These are phyloP conservation scores for Colletotrichum eremochloae DNA, from an alignment of 2,329 filamentous ascomycete genomes.

Conservation along the genomic window DNA sequence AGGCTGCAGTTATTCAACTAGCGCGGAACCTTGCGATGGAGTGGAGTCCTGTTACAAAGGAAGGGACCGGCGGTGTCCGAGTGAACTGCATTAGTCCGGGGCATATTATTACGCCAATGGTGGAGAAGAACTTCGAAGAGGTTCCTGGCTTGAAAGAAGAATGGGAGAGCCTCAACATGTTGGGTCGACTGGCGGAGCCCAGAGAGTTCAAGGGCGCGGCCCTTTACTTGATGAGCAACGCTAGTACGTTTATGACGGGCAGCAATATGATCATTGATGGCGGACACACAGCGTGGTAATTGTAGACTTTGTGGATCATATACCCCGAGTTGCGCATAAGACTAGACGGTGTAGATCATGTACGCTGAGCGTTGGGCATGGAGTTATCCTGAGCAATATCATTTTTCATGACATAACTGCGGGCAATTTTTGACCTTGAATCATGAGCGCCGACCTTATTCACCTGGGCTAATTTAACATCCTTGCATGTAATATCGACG, in stretches of 20 bases:
- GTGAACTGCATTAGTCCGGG: constrained; percentile 59
- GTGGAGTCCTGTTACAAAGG: constrained; percentile 63
- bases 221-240: constrained; percentile 72
- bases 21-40: constrained; percentile 73
- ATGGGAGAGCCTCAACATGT: constrained; percentile 82
- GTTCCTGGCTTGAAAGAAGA: constrained; percentile 70
- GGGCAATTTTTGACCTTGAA: not conserved
- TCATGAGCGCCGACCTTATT: not conserved
- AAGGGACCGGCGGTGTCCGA: constrained; percentile 68
- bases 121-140: constrained; percentile 76
- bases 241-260: constrained; percentile 75
- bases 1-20: constrained; percentile 75
- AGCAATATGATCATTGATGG: constrained; percentile 68
- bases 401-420: not conserved
- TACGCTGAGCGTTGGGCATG: not conserved
- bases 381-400: too few relatives aligned
- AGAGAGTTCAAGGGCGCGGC: constrained; percentile 73
- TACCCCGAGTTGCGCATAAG: not conserved
- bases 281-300: constrained; percentile 67
- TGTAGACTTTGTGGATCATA: not conserved
- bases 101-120: constrained; percentile 75
- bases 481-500: too few relatives aligned
- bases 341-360: not conserved
- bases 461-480: not conserved
- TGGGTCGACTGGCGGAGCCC: constrained; percentile 70